Evolutionary conservation across 2,329 filamentous ascomycete genomes (phyloP), one percentile per base, ranked within the genome.

Genomic region (Scorias spongiosa): DNA sequence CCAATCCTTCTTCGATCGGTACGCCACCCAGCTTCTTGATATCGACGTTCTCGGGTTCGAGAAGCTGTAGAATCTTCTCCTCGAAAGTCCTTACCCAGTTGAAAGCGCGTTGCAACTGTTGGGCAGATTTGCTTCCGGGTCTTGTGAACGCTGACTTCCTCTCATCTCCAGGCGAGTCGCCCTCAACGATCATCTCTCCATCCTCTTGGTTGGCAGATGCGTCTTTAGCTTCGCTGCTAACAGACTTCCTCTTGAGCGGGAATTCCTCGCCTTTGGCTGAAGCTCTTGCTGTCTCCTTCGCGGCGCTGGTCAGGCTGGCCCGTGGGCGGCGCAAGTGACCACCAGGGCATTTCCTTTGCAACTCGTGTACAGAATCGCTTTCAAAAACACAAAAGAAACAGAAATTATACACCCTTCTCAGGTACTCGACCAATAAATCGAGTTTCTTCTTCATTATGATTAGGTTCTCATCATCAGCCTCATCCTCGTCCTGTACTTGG

Each of bases 321-420:
- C 88, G 76, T 34, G 91, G 91, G 41, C 91, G 81, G 49, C 91
- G 85, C 48, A 98, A 77, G 69, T 98, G 91, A n/a, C 91, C 91
- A 37, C 91, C 91, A 20, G 91, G 87, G 55, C 91, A 98, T 66
- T 98, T 96, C 47, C 91, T 80, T 36, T 85, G 88, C 51, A 98
- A 71, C 65, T 98, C 91, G 57, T 98, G 91, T 17, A 96, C 81
- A 0, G 89, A 96, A 63, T 98, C 91, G 58, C 87, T 91, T 65
- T 98, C 91, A 54, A 98, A 96, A 5, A 98, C 93, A 62, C 91
- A 98, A 69, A 96, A 98, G 71, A 98, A 95, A 69, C 91, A 98
- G 67, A 98, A 96, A 66, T 91, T 95, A 72, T 93, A 93, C 42
- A 98, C 91, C 12, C 91, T 81, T 42, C 91, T 86, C 47, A 98